Conservation (phyloP, 2,329 filamentous ascomycete genomes). For the Nothopassalora personata region DNA sequence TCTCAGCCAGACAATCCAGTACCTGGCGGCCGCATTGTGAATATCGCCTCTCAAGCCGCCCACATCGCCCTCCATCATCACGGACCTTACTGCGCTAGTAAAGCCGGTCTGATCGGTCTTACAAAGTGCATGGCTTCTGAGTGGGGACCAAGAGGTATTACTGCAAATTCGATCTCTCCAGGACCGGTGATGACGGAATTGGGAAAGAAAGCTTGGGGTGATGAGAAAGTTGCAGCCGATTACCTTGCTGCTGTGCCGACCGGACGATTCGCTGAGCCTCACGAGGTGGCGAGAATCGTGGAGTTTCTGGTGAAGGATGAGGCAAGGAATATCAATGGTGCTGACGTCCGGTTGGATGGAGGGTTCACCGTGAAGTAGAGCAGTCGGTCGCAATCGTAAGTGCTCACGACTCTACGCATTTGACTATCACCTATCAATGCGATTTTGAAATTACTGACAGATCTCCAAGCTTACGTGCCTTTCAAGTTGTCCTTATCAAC, state of each 20-base stretch:
- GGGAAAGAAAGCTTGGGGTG: conserved; percentile 36
- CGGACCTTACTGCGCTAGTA: conserved; percentile 46
- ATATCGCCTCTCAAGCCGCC: conserved; percentile 44
- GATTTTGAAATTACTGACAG: no score
- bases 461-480: no score
- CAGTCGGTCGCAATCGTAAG: background rate
- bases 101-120: conserved; percentile 42
- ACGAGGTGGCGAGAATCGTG: conserved; percentile 67
- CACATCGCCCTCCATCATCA: conserved; percentile 44
- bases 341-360: conserved; percentile 35
- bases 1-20: conserved; percentile 4
- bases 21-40: conserved; percentile 40
- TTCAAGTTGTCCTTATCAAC: no score
- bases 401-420: no score
- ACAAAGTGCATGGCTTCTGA: conserved; percentile 45
- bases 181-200: conserved; percentile 45
- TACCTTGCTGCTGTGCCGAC: conserved; percentile 26
- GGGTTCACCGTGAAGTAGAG: conserved; percentile 24
- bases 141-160: conserved; percentile 44
- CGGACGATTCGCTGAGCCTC: conserved; percentile 29
- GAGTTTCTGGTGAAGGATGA: conserved; percentile 34
- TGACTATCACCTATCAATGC: no score
- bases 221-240: conserved; percentile 22
- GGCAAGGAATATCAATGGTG: conserved; percentile 34
- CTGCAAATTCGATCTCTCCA: conserved; percentile 43